These are phyloP conservation scores for Pseudocercospora fuligena DNA, from an alignment of 2,329 filamentous ascomycete species.

Conservation along the genomic window DNA sequence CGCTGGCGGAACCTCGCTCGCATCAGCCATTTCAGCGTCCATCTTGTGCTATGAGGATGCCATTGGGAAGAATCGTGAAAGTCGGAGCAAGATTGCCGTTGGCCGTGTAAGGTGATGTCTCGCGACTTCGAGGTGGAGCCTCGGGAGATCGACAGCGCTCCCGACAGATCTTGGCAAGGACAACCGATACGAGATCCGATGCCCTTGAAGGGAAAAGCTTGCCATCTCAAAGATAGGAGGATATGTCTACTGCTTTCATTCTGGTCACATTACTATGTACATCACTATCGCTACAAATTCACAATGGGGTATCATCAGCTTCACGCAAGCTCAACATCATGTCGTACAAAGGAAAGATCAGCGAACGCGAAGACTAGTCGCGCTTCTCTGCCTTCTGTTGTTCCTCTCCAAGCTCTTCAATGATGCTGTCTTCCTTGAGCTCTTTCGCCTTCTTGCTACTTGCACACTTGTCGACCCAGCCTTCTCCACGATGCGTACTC, in stretches of 20 bases:
- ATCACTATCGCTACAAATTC: constrained; percentile 2
- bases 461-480: constrained; percentile 69
- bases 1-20: neutral
- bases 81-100: neutral
- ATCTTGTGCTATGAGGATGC: neutral
- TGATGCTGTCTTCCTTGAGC: constrained; percentile 25
- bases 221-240: neutral
- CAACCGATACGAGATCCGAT: neutral
- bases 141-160: neutral
- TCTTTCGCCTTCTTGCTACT: constrained; percentile 21
- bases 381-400: constrained; percentile 8
- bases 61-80: constrained; percentile 4
- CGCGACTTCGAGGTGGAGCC: neutral
- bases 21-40: constrained; percentile 6
- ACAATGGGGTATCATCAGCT: constrained; percentile 5
- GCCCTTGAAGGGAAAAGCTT: neutral
- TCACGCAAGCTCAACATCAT: neutral
- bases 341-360: neutral
- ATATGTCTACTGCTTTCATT: neutral
- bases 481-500: constrained; percentile 75
- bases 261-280: neutral
- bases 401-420: constrained; percentile 17
- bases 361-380: neutral
- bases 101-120: constrained; percentile 1
- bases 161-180: neutral